A percentile compares a stretch with the other conserved stretches of the same genome.
Conservation (phyloP, 495 filamentous ascomycete species). For the Jackrogersella minutella region DNA sequence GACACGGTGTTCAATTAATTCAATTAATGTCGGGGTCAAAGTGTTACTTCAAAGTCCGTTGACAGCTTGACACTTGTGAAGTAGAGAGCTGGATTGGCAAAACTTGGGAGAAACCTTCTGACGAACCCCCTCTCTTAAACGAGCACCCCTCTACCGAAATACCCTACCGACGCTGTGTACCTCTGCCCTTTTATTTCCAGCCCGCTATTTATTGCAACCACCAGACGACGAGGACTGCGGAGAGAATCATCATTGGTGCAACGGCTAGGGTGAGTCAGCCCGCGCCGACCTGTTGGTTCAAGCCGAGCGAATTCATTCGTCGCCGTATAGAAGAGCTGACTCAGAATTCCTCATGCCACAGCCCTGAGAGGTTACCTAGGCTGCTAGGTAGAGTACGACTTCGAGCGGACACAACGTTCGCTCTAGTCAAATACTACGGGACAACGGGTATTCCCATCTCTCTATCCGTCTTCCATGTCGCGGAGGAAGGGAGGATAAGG, state of each 20-base stretch:
- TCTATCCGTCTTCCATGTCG: constrained; percentile 29
- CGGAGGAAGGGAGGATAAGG: constrained; percentile 29
- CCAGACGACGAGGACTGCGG: constrained; percentile 18
- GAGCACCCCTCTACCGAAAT: constrained; percentile 27
- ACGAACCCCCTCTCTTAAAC: too few species aligned
- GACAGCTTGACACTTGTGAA: constrained; percentile 1
- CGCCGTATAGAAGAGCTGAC: constrained; percentile 44
- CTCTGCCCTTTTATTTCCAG: constrained; percentile 21
- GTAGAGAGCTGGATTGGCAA: constrained; percentile 17
- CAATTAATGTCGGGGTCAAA: constrained; percentile 20
- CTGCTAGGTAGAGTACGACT: constrained; percentile 36
- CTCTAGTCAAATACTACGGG: constrained; percentile 25
- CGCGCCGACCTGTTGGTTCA: constrained; percentile 35
- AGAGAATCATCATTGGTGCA: constrained; percentile 37
- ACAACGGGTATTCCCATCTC: constrained; percentile 6
- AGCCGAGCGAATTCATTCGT: constrained; percentile 24
- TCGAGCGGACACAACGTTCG: constrained; percentile 28
- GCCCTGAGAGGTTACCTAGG: too few species aligned
- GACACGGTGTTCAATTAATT: constrained; percentile 36
- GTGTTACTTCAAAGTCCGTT: constrained; percentile 21
- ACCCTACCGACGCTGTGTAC: constrained; percentile 34
- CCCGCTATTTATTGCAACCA: constrained; percentile 35
- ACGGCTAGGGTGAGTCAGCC: constrained; percentile 43
- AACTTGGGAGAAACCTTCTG: background rate
- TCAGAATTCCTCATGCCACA: constrained; percentile 40